Evolutionary conservation across 1,284 basidiomycete species (phyloP), one percentile per base, ranked within the genome.

Genomic region (Trichosporon coremiiforme): DNA sequence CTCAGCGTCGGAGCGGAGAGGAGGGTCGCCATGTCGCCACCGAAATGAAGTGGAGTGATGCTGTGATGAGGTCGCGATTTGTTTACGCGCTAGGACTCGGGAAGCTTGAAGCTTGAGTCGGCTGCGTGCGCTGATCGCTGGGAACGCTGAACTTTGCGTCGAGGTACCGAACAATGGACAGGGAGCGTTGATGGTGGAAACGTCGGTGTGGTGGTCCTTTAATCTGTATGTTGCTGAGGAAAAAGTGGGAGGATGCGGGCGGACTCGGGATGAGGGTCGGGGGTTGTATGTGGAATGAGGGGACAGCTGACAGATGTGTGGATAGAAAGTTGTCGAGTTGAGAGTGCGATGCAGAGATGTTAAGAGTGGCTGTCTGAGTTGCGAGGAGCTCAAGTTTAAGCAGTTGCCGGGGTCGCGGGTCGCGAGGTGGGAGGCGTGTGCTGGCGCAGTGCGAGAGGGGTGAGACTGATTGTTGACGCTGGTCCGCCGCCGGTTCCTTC

Each of bases 391-490:
- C 15, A 15, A 45, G 41, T 45, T 17, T 45, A 45, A 17, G 47
- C 15, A 53, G 20, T 20, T 15, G 9, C 47, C 13, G 47, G 47
- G 20, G 33, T 33, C 8, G 33, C 33, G 4, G 2, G 47, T 22
- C n/a, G n/a, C 20, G 47, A 53, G 47, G 47, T 20, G 20, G n/a
- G 47, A 53, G 47, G 47, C 8, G 47, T 22, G 47, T 53, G 47
- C 47, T 45, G 41, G 41, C 41, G 41, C 17, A 38, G 36, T 17
- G 47, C 20, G 8, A 53, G 20, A 20, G n/a, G 47, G 17, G 47
- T 53, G 47, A 53, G 47, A 53, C 47, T 53, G 47, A 53, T 53
- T 53, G 47, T 53, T 53, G 47, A 53, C 47, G 20, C n/a, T 22
- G 20, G 36, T 38, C 36, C 36, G 33, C 33, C 33, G 36, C 36